These are phyloP conservation scores for Xerophyta viscosa DNA, from an alignment of 106 monocot genomes.

Conservation along the genomic window DNA sequence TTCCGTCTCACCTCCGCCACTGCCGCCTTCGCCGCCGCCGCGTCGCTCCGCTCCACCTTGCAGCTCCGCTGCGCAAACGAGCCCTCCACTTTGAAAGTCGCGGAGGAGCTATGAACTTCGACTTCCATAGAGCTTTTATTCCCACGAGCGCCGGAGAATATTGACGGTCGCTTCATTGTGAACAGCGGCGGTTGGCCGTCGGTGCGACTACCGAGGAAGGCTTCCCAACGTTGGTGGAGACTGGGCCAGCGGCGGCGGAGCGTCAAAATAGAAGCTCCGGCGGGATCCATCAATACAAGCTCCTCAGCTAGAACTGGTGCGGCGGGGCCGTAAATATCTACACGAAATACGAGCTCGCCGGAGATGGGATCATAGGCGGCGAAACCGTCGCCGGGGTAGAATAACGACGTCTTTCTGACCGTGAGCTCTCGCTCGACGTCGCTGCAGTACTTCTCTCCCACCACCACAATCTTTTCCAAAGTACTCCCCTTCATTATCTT, in stretches of 20 bases:
- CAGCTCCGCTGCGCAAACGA: slow-evolving; percentile 71
- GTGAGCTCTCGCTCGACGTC: slow-evolving; percentile 58
- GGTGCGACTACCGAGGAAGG: slow-evolving; percentile 51
- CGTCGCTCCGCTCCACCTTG: slow-evolving; percentile 17
- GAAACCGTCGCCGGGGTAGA: slow-evolving; percentile 84
- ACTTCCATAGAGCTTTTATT: slow-evolving; percentile 12
- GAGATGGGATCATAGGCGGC: slow-evolving; percentile 71
- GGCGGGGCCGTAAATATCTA: slow-evolving; percentile 54
- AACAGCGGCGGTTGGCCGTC: slow-evolving; percentile 75
- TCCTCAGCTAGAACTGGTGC: slow-evolving; percentile 11
- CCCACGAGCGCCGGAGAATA: slow-evolving; percentile 34
- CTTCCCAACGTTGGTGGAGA: slow-evolving; percentile 94
- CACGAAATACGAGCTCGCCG: slow-evolving; percentile 76
- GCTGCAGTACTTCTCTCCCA: slow-evolving; percentile 54
- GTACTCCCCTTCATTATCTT: neutral
- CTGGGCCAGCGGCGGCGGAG: slow-evolving; percentile 56
- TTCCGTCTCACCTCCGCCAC: slow-evolving; percentile 78
- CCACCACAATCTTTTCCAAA: slow-evolving; percentile 17
- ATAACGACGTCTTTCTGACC: slow-evolving; percentile 78
- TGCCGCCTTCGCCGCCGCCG: neutral
- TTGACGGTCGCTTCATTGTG: slow-evolving; percentile 57
- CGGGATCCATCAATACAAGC: slow-evolving; percentile 71
- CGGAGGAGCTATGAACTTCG: slow-evolving; percentile 26
- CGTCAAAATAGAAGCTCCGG: slow-evolving; percentile 62
- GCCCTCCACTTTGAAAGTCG: slow-evolving; percentile 61